Conservation (phyloP, 164 flowering plant genomes). For the Magnolia kwangsiensis region DNA sequence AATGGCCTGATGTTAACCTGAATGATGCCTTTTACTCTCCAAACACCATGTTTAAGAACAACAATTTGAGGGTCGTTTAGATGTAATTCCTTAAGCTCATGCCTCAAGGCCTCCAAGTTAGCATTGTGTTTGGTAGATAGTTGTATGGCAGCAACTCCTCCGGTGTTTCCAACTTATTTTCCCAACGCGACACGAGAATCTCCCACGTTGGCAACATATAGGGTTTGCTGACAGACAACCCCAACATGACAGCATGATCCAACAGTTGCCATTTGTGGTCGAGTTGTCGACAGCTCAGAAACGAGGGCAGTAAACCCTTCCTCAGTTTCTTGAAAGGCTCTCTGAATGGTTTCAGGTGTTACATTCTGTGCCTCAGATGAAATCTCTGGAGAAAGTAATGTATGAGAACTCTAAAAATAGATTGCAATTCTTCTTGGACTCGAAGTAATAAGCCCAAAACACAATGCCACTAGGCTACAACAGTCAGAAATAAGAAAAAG, state of each 20-base stretch:
- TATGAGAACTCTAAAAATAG: too few relatives aligned
- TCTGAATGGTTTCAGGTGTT: conserved; percentile 46
- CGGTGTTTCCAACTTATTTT: conserved; percentile 54
- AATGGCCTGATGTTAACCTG: conserved; percentile 42
- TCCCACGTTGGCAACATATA: conserved; percentile 68
- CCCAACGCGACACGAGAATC: conserved; percentile 82
- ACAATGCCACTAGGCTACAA: background rate
- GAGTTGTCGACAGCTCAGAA: conserved; percentile 44
- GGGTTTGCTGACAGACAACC: conserved; percentile 52
- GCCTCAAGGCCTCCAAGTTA: conserved; percentile 51
- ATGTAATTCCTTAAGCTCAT: conserved; percentile 61
- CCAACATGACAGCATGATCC: conserved; percentile 89
- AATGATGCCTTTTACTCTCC: conserved; percentile 91
- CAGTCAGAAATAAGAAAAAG: background rate
- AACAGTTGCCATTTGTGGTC: conserved; percentile 58
- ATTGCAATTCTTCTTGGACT: too few relatives aligned
- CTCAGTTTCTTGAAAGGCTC: conserved; percentile 60
- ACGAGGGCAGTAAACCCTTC: conserved; percentile 66
- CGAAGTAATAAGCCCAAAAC: background rate
- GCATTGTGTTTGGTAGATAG: conserved; percentile 77
- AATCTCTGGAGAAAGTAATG: too few relatives aligned
- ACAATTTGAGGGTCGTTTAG: conserved; percentile 80
- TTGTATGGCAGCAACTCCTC: conserved; percentile 60
- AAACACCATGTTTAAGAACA: conserved; percentile 73
- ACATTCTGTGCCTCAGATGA: conserved; percentile 50